Conservation (phyloP, 1,139 yeast species). For the Pichia sp. region DNA sequence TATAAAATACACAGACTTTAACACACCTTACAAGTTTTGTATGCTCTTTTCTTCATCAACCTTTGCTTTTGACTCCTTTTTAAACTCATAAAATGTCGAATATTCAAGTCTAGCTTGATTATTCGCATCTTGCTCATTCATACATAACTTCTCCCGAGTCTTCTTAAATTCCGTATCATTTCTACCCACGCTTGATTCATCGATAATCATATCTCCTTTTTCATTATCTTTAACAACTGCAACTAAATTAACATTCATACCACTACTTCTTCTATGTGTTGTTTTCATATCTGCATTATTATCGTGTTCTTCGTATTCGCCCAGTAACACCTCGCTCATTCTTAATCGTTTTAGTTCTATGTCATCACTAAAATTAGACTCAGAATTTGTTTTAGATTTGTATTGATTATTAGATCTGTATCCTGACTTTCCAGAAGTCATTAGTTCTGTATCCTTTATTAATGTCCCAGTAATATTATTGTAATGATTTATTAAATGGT, state of each 20-base stretch:
- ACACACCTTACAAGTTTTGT: too few species aligned
- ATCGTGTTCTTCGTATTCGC: constrained; percentile 2
- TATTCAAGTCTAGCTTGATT: constrained; percentile 9
- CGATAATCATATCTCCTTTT: background rate
- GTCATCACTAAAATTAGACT: background rate
- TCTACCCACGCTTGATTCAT: constrained; percentile 10
- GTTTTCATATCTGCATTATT: constrained; percentile 10
- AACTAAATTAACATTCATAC: constrained; percentile 23
- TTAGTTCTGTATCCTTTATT: background rate
- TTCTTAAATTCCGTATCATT: constrained; percentile 14
- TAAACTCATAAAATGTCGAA: constrained; percentile 13
- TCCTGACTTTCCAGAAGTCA: constrained; percentile 2
- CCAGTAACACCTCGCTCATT: constrained; percentile 9
- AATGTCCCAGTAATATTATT: background rate
- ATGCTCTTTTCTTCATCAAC: constrained; percentile 2
- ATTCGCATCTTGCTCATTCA: background rate
- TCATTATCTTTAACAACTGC: constrained; percentile 20
- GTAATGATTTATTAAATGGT: constrained; percentile 7
- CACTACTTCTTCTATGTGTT: constrained; percentile 23
- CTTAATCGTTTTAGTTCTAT: constrained; percentile 7
- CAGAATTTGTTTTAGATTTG: background rate
- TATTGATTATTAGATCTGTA: background rate
- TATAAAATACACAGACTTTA: background rate
- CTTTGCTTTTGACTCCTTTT: constrained; percentile 17
- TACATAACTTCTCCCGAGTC: constrained; percentile 19